Conservation (phyloP, 371 early-diverging fungal species). For the Mortierella sp. region DNA sequence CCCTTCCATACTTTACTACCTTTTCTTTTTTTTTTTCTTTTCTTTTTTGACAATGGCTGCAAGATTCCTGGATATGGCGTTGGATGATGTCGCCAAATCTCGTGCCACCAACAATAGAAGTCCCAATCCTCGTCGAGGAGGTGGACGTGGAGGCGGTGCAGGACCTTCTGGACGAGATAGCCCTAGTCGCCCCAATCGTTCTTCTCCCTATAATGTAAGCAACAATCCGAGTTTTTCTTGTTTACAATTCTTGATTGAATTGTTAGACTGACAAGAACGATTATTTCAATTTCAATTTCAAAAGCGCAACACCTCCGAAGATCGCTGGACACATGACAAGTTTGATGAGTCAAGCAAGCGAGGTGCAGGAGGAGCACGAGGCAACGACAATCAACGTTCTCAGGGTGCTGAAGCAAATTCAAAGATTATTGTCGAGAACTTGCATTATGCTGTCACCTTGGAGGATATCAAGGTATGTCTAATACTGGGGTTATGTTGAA, state of each 20-base stretch:
- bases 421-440: conserved; percentile 65
- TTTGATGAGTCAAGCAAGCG: conserved; percentile 29
- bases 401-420: conserved; percentile 18
- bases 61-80: conserved; percentile 56
- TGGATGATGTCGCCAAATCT: conserved; percentile 54
- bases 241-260: neutral
- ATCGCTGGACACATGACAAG: conserved; percentile 56
- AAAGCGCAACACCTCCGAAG: conserved; percentile 31
- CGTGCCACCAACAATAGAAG: conserved; percentile 38
- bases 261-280: neutral
- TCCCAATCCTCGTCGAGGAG: conserved; percentile 39
- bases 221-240: neutral
- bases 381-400: conserved; percentile 1
- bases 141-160: conserved; percentile 27
- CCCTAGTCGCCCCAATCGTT: conserved; percentile 45
- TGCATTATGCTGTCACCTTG: conserved; percentile 75
- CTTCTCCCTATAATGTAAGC: conserved; percentile 45
- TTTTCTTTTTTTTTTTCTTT: neutral
- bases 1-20: too few relatives aligned
- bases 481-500: neutral
- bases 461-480: conserved; percentile 72
- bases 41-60: conserved; percentile 36
- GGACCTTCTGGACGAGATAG: conserved; percentile 42
- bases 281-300: neutral
- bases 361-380: conserved; percentile 18